Evolutionary conservation across 305 asterid genomes (phyloP).

Genomic region (Rubia tinctorum): DNA sequence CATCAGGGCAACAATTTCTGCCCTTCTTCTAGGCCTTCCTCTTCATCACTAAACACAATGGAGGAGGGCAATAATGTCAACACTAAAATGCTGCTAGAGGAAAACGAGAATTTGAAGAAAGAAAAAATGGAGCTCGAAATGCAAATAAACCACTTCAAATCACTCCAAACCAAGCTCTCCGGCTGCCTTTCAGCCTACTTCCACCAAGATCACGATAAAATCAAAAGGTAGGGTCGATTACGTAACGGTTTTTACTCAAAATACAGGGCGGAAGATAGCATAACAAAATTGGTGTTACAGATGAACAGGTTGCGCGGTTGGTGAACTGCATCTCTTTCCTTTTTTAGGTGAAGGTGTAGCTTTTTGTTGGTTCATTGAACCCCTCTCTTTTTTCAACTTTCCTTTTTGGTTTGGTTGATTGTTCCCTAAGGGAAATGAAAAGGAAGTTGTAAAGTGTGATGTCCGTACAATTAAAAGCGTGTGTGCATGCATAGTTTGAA

Average conservation of each 20-base stretch:
- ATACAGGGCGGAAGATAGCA: no score
- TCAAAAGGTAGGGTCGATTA: conserved; percentile 7
- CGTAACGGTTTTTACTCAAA: no score
- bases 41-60: neutral
- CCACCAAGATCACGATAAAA: conserved; percentile 20
- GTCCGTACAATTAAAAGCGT: neutral
- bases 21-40: neutral
- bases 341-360: neutral
- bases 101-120: conserved; percentile 42
- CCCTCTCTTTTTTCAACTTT: neutral
- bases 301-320: neutral
- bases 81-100: conserved; percentile 32
- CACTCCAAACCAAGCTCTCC: conserved; percentile 34
- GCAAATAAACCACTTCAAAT: conserved; percentile 55
- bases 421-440: neutral
- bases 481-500: neutral
- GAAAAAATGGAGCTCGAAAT: conserved; percentile 42
- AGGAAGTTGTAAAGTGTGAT: neutral
- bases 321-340: neutral
- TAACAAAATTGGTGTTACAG: neutral
- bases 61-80: neutral
- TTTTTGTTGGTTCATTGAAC: neutral
- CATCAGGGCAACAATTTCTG: neutral
- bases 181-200: conserved; percentile 36
- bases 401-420: neutral